Base-by-base conservation (phyloP, 331 rosid species). In the Malus hybrid region DNA sequence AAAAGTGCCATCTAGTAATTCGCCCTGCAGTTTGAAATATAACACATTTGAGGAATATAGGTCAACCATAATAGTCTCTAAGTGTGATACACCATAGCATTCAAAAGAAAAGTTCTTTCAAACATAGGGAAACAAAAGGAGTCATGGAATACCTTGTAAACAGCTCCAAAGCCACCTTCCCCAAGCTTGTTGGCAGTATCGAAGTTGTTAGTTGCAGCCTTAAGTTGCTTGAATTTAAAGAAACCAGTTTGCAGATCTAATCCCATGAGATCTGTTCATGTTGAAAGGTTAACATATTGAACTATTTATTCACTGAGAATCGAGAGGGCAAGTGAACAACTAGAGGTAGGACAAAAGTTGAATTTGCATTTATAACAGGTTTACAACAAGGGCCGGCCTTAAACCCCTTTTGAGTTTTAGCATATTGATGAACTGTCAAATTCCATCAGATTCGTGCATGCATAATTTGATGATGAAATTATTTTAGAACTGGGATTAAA, bases 1-100 rank as follows among this genome's bases (percentile, higher is more conserved):
- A 11, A 73, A n/a, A 16, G 84, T 81, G n/a, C 90, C 90, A 70
- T 86, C 86, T 6, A 77, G 46, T 75, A 86, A 66, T 19, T 57
- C 73, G 11, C 86, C 90, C 90, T 86, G 76, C 46, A 63, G 28
- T 66, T 66, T 15, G 67, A 18, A 65, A 31, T 31, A 60, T 24
- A 59, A 24, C 5, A 32, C 13, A 0, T 65, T 4, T 65, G 69
- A 65, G 27, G 14, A 16, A 31, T 65, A 36, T 7, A 16, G 22
- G 69, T 32, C 69, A 65, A 31, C 13, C 22, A 18, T 32, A 65
- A 32, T 7, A 18, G 4, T 31, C 27, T 18, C 10, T 7, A 27
- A 48, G 9, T 7, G 73, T 13, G 27, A 46, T 15, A 29, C 24
- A 44, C 1, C 65, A 8, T 13, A 27, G 59, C 57, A 27, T 60